Base-by-base conservation (phyloP, 805 yeast genomes). In the Metschnikowia cerradonensis region DNA sequence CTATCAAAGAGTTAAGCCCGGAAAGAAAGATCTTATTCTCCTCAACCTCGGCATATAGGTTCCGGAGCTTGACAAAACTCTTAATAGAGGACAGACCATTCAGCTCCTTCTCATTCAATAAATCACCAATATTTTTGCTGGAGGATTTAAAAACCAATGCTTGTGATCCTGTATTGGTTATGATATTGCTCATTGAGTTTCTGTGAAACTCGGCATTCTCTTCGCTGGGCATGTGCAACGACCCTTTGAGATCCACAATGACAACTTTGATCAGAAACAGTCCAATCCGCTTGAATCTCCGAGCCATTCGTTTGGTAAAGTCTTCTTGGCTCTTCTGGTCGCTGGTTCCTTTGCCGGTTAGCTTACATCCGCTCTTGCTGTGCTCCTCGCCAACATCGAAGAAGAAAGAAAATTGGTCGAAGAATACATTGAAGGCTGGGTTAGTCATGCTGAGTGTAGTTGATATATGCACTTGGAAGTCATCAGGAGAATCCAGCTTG, bases 401-500 rank as follows among this genome's bases (percentile, higher is more conserved):
- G 33, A 64, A 45, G 13, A 44, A 45, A 7, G 64, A 64, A 14
- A 70, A 47, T 52, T 74, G 78, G 52, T 73, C 78, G 35, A 68
- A 67, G 51, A 67, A 73, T 30, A 72, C 51, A 50, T 67, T 68
- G 26, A 74, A 46, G 2, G 63, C 62, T 2, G 78, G 77, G 41
- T 63, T 63, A 1, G 76, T 67, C 22, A 73, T 46, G 20, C 60
- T 65, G 31, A 68, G 51, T 4, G 52, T 55, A 6, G 62, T 54
- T 14, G 51, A 49, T 37, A 56, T 47, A 44, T 63, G 57, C 33
- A 61, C 49, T 30, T 51, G 47, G 45, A 50, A 54, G 8, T 52
- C 39, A 6, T 48, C 50, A 14, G 41, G 36, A n/a, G 39, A 35
- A 4, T 49, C 52, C 8, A 45, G 36, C 3, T 55, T 45, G 3